Percentiles rank a stretch among this genome's conserved stretches.
Conservation (phyloP, 2,329 filamentous ascomycete species). For the Neopestalotiopsis clavispora region DNA sequence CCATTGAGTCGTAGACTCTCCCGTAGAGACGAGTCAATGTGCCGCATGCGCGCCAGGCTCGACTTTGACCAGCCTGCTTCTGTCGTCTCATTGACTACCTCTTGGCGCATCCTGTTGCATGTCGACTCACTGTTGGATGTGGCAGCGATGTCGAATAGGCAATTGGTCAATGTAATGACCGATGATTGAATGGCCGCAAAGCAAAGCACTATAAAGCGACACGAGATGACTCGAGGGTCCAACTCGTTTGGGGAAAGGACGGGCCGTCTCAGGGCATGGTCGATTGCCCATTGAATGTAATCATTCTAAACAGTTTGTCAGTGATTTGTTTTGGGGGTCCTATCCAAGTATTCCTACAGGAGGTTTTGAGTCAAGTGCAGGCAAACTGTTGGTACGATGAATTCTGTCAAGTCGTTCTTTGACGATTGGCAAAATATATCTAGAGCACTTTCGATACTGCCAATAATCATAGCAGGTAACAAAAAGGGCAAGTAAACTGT, state of each 20-base stretch:
- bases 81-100: conserved; percentile 34
- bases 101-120: conserved; percentile 38
- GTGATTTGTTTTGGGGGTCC: neutral
- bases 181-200: conserved; percentile 46
- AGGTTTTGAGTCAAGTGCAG: conserved; percentile 21
- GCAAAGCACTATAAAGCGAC: conserved; percentile 37
- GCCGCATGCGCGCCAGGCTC: conserved; percentile 40
- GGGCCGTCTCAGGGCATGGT: conserved; percentile 37
- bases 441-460: conserved; percentile 35
- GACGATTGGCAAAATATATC: conserved; percentile 39
- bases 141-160: conserved; percentile 41
- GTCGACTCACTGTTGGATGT: conserved; percentile 29
- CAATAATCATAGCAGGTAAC: conserved; percentile 36
- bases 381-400: conserved; percentile 28
- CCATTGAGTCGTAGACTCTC: conserved; percentile 47
- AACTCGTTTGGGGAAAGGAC: conserved; percentile 29
- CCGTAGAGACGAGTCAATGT: conserved; percentile 46
- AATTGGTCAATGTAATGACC: conserved; percentile 43
- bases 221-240: conserved; percentile 36
- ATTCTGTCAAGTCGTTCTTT: conserved; percentile 31
- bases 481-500: conserved; percentile 33
- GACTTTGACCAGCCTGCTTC: conserved; percentile 34
- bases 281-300: conserved; percentile 45
- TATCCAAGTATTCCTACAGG: conserved; percentile 23
- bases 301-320: conserved; percentile 33